These are phyloP conservation scores for Aspergillus carbonarius DNA, from an alignment of 2,329 filamentous ascomycete species.

Conservation along the genomic window DNA sequence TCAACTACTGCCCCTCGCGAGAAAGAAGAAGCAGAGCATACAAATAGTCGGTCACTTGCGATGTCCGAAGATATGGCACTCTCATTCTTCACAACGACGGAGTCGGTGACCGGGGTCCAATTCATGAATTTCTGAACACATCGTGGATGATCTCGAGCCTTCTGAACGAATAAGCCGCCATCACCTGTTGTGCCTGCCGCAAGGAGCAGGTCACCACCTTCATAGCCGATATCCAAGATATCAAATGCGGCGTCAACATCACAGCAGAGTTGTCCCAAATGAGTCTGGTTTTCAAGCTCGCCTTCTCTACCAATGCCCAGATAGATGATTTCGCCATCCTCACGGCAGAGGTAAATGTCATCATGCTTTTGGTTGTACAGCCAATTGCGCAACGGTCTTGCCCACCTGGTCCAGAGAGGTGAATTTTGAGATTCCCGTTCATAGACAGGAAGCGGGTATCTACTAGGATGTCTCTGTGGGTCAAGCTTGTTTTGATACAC, in stretches of 20 bases:
- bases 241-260: constrained; percentile 82
- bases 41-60: constrained; percentile 61
- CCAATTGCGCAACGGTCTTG: constrained; percentile 68
- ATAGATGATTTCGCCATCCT: constrained; percentile 78
- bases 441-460: constrained; percentile 31
- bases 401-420: constrained; percentile 82
- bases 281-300: constrained; percentile 56
- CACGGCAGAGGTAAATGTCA: constrained; percentile 79
- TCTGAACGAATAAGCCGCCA: constrained; percentile 72
- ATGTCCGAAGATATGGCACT: constrained; percentile 21
- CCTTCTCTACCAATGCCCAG: constrained; percentile 63
- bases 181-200: constrained; percentile 75
- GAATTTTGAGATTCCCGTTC: constrained; percentile 25
- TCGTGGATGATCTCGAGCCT: constrained; percentile 55
- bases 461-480: constrained; percentile 23
- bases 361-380: constrained; percentile 66
- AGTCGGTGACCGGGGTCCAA: constrained; percentile 56
- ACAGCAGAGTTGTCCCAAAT: constrained; percentile 66
- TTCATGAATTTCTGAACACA: constrained; percentile 64
- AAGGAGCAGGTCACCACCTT: constrained; percentile 73
- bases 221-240: constrained; percentile 61
- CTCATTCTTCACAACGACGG: constrained; percentile 30
- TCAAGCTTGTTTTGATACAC: constrained; percentile 46
- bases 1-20: constrained; percentile 65
- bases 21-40: constrained; percentile 62